These are phyloP conservation scores for Boletus putidus DNA, from an alignment of 1,284 basidiomycete genomes.

Conservation along the genomic window DNA sequence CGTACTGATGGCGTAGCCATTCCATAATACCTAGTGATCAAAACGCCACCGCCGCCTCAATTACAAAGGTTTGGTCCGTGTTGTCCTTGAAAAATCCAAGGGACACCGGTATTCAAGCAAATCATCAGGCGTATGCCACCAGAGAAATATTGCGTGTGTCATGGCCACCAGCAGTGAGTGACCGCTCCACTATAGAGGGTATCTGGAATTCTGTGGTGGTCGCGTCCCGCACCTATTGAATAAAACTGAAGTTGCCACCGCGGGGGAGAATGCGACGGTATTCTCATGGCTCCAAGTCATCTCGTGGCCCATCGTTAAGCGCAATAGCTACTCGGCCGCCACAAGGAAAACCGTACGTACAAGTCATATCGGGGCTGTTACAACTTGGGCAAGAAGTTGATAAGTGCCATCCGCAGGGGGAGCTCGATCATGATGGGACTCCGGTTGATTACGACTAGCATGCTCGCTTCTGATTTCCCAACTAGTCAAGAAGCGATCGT, in stretches of 20 bases:
- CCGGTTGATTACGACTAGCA: not conserved
- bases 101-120: not conserved
- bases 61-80: not conserved
- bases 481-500: conserved; percentile 2
- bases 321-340: conserved; percentile 3
- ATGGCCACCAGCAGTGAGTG: not conserved
- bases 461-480: conserved; percentile 8
- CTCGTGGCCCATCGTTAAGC: not conserved
- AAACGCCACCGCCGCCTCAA: not conserved
- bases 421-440: too few species aligned
- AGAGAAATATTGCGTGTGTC: not conserved
- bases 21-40: not conserved
- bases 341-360: conserved; percentile 15
- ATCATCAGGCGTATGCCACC: not conserved
- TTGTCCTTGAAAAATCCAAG: not conserved
- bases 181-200: not conserved
- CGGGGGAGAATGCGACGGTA: too few species aligned
- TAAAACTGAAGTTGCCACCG: too few species aligned
- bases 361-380: not conserved
- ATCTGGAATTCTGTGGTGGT: too few species aligned
- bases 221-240: not conserved
- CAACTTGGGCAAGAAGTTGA: not conserved
- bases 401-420: conserved; percentile 7
- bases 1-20: not conserved
- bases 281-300: too few species aligned